Evolutionary conservation across 2,329 filamentous ascomycete species (phyloP), one percentile per base, ranked within the genome.

Genomic region (Paraphoma sp.): DNA sequence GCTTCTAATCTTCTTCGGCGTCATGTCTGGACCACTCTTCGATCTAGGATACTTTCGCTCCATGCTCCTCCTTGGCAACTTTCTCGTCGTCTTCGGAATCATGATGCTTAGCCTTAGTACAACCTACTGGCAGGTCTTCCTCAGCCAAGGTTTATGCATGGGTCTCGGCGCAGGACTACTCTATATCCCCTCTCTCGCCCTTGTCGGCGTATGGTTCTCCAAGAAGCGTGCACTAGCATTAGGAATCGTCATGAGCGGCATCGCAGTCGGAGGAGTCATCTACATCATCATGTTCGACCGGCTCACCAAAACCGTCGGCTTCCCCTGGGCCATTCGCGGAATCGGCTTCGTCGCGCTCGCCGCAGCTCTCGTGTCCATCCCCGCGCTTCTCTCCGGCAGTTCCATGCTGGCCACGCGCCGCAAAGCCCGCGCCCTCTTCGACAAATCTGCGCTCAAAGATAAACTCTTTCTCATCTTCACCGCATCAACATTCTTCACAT

Each of bases 51-150:
- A 79, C 52, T 80, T 81, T 63, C 72, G 76, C 0, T 68, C 86
- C 1, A 64, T 86, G 30, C 59, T 74, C 45, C 56, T 70, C 52
- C 58, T 65, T 2, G 86, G 86, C 14, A 82, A 81, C 1, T 84
- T 58, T 70, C 78, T 76, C 1, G 81, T 87, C 43, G 82, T 89
- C 4, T 83, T 88, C 51, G 83, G 85, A 3, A 72, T 89, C 10
- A 87, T 89, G 84, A 87, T 88, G 85, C 78, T 85, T 0, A 84
- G 81, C 18, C 69, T 89, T 60, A 86, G 76, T 45, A 82, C 76
- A 3, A 62, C 81, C 49, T 85, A 84, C 62, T 85, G 83, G 69
- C 83, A 85, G 54, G 80, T 84, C 51, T 73, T 85, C 42, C 79
- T 86, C 3, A 76, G 82, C 0, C 84, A 87, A 60, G 82, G 81